Evolutionary conservation across 495 filamentous ascomycete species (phyloP).

Genomic region (Neurospora sp.): DNA sequence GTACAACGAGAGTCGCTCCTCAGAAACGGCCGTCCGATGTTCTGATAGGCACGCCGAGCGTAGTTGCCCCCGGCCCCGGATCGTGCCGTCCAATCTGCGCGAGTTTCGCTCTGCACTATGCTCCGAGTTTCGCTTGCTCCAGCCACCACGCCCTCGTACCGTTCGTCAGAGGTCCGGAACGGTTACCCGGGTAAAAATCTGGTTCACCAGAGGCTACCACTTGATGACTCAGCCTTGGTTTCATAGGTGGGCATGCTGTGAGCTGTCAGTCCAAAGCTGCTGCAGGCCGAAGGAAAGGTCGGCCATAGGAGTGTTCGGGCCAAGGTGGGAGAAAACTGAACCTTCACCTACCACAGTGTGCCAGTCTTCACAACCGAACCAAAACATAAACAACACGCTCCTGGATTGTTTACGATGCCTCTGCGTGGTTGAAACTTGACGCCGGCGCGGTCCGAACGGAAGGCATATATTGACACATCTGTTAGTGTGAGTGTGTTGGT

Average conservation of each 20-base stretch:
- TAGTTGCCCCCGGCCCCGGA: conserved; percentile 4
- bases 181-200: neutral
- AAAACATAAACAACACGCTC: neutral
- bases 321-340: neutral
- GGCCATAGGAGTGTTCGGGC: neutral
- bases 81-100: neutral
- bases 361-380: conserved; percentile 1
- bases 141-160: conserved; percentile 5
- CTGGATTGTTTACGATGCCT: neutral
- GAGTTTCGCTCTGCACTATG: neutral
- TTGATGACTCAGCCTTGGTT: conserved; percentile 9
- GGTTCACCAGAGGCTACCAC: conserved; percentile 1
- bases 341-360: neutral
- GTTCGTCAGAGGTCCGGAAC: conserved; percentile 1
- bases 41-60: conserved; percentile 13
- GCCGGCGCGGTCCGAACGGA: conserved; percentile 9
- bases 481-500: neutral
- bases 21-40: conserved; percentile 2
- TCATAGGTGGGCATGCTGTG: conserved; percentile 1
- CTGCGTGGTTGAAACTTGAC: neutral
- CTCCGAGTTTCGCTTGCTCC: neutral
- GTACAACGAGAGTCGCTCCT: conserved; percentile 9
- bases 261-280: conserved; percentile 1
- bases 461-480: conserved; percentile 3
- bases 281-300: neutral